A percentile compares a stretch with the other conserved stretches of the same genome.
These are phyloP conservation scores for Pythium volutum DNA, from an alignment of 352 stramenopile species.

Conservation along the genomic window DNA sequence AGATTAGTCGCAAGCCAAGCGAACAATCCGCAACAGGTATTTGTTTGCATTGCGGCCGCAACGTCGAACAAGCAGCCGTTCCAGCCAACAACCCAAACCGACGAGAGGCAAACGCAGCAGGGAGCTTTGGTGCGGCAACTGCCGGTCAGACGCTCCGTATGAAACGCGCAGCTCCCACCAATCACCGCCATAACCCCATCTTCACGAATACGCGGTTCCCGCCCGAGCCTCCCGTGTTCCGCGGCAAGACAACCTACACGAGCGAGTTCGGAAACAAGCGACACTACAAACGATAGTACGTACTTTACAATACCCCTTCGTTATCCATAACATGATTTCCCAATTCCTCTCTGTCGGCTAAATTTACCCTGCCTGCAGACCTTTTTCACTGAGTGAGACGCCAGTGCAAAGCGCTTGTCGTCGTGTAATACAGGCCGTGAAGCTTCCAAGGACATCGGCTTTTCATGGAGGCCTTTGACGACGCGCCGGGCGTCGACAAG, in stretches of 20 bases:
- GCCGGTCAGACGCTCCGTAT: background rate
- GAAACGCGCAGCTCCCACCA: background rate
- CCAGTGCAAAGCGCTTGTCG: background rate
- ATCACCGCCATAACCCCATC: conserved; percentile 40
- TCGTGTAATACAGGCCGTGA: background rate
- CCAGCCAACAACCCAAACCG: background rate
- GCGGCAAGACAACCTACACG: conserved; percentile 38
- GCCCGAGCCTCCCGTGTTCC: conserved; percentile 38
- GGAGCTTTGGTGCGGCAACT: too few species aligned
- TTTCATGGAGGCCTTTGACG: conserved; percentile 7
- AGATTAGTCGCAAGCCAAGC: background rate
- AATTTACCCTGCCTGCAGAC: conserved; percentile 1
- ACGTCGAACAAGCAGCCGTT: background rate
- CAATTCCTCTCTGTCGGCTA: background rate
- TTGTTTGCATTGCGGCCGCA: conserved; percentile 15
- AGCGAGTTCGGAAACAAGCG: conserved; percentile 25
- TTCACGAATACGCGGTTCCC: conserved; percentile 48
- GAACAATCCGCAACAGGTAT: background rate
- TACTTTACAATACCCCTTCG: background rate
- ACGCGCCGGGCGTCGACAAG: conserved; percentile 14
- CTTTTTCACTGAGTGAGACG: background rate
- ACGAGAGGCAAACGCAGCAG: background rate
- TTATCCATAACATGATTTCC: background rate
- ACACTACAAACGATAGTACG: conserved; percentile 8
- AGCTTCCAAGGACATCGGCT: background rate